Base-by-base conservation (phyloP, 208 protist species). In the Trypanosoma platydactyli region DNA sequence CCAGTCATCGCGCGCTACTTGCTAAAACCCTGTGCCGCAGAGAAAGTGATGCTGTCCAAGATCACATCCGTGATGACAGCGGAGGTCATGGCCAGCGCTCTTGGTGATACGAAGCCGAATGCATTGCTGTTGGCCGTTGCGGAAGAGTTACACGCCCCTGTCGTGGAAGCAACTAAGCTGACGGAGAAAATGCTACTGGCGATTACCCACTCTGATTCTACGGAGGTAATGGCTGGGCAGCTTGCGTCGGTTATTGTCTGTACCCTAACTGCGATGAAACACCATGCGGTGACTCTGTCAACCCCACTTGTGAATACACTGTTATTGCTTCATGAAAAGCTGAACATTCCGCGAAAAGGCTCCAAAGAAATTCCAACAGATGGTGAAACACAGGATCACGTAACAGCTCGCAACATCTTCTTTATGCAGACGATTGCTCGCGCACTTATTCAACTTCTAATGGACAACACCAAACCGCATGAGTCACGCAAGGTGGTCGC, bases 401-500 rank as follows among this genome's bases (percentile, higher is more conserved):
- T 40, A 1, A 22, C 61, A 5, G 27, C 16, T 6, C 16, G 52
- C 27, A 66, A 69, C 27, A 48, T 79, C 1, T 49, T 52, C 27
- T 89, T 84, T 49, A 76, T 88, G 6, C 61, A 59, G 51, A 67
- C 35, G 5, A 79, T 94, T 24, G 84, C 80, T 5, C 79, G 69
- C 5, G 44, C 64, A 2, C 71, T 94, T 44, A 71, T 94, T 71
- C 30, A 81, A 41, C 68, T 94, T 12, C 64, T 94, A 24, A 75
- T 76, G 9, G 71, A 91, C 63, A 69, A 66, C 9, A 59, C 55
- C 5, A 77, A 81, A 29, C 68, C 79, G 25, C 68, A 73, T 18
- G 79, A 86, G 56, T 55, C 83, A 1, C 84, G 84, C 48, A 80
- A 77, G 11, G 84, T 91, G 4, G 84, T 81, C 4, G 84, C 84